phyloP scores from a whole-genome alignment of 73 alveolate species.

The Symbiodinium natans region DNA sequence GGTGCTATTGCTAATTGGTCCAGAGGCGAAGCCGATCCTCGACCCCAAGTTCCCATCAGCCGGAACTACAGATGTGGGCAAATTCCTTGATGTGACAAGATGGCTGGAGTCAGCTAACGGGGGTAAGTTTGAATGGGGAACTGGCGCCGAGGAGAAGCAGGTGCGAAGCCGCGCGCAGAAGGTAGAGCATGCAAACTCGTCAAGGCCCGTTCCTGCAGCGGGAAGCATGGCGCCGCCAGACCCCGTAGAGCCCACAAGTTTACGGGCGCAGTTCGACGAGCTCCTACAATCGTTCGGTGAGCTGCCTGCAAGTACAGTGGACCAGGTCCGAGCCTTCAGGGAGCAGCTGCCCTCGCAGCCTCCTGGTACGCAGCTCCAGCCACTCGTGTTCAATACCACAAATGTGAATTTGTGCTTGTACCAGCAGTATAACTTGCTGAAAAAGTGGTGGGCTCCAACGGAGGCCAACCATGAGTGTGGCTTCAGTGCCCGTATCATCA shows the following conservation, averaged over 20 bases:
- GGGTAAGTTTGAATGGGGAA: not conserved
- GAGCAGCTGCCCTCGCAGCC: no score
- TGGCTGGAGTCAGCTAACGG: not conserved
- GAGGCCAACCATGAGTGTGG: conserved; percentile 1
- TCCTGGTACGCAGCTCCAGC: not conserved
- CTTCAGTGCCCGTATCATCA: conserved; percentile 22
- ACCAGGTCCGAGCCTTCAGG: no score
- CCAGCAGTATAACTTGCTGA: conserved; percentile 6
- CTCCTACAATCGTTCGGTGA: not conserved
- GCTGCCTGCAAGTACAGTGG: no score
- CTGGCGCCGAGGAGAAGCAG: not conserved
- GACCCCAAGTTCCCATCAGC: not conserved
- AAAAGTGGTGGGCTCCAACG: conserved; percentile 6
- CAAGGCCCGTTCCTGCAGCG: no score
- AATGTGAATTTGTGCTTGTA: conserved; percentile 14
- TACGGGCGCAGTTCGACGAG: not conserved
- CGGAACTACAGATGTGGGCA: not conserved
- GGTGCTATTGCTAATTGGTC: not conserved
- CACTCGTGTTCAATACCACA: not conserved
- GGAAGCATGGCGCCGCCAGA: no score
- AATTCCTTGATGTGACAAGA: not conserved
- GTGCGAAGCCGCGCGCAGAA: not conserved
- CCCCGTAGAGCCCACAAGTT: no score
- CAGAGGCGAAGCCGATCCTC: not conserved
- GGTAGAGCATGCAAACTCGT: no score